phyloP scores from a whole-genome alignment of 78 protist genomes.

The Monosiga brevicollis region DNA sequence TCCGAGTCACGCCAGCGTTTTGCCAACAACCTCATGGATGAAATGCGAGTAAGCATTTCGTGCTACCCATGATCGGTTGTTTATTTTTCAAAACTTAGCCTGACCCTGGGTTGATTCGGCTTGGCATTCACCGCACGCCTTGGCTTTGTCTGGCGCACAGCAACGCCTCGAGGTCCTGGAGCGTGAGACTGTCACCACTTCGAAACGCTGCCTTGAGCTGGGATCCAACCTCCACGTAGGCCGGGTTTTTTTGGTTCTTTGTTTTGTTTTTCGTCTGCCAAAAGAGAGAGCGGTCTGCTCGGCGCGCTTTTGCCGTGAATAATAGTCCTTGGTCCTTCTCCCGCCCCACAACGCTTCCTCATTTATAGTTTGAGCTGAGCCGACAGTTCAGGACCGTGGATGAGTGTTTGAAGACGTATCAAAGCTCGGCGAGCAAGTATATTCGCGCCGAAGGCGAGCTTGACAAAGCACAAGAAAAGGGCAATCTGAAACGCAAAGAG shows the following conservation, averaged over 20 bases:
- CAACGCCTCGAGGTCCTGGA: neutral
- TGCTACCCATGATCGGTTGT: neutral
- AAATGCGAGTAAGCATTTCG: neutral
- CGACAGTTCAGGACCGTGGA: neutral
- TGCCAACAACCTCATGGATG: neutral
- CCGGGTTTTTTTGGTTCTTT: neutral
- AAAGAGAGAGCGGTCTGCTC: neutral
- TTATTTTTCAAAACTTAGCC: neutral
- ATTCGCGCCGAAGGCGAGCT: neutral
- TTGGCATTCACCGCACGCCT: neutral
- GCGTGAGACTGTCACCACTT: neutral
- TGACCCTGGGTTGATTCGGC: neutral
- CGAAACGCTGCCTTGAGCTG: neutral
- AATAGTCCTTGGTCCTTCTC: neutral
- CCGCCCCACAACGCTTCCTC: neutral
- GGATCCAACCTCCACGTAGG: neutral
- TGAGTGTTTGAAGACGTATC: neutral
- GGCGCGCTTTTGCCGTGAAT: neutral
- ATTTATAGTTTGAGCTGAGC: neutral
- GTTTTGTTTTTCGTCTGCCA: neutral
- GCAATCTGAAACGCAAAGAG: neutral
- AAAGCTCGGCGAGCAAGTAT: neutral
- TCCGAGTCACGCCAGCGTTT: neutral
- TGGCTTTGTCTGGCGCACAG: neutral
- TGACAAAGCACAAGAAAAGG: neutral